Base-by-base conservation (phyloP, 2,329 filamentous ascomycete genomes). In the Scytalidium lignicola region DNA sequence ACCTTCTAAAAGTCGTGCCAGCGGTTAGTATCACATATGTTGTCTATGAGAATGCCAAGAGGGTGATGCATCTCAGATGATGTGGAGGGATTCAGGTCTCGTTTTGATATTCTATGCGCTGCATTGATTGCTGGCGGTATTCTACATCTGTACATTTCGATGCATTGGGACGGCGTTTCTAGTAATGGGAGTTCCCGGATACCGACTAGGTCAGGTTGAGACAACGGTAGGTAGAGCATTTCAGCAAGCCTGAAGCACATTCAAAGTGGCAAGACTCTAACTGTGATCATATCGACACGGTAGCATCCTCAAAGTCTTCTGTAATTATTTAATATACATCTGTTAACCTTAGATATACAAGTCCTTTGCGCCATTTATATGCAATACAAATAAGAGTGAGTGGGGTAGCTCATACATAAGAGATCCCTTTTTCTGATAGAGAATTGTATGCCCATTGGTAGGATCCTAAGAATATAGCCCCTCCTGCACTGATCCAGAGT, bases 21-120 rank as follows among this genome's bases (percentile, higher is more conserved):
- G 90, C 93, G 23, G 85, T 99, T 47, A 96, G 90, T 61, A 97
- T 99, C 65, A 91, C 90, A 48, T 96, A 93, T 75, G 82, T 95
- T 62, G 87, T 93, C 52, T 96, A 96, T 64, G 90, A 96, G 71
- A 93, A 93, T 64, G 83, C 88, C 48, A 96, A 96, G 74, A 80
- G 77, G 59, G 65, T 87, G 28, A 74, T 95, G 57, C 53, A 60
- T 52, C 52, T 65, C 15, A 52, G 49, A 44, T 58, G 44, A 58
- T 32, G 5, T 17, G 15, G 32, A 17, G 10, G 32, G 32, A n/a
- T 9, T 7, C 15, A 9, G n/a, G n/a, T 37, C 4, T 8, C 5
- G 32, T 13, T 17, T 17, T 13, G 42, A 44, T 42, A 42, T 44
- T 37, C 32, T 37, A n/a, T n/a, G 5, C 32, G 32, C 32, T 15